Conservation (phyloP, 208 protist species). For the Vickermania spadyakhi region DNA sequence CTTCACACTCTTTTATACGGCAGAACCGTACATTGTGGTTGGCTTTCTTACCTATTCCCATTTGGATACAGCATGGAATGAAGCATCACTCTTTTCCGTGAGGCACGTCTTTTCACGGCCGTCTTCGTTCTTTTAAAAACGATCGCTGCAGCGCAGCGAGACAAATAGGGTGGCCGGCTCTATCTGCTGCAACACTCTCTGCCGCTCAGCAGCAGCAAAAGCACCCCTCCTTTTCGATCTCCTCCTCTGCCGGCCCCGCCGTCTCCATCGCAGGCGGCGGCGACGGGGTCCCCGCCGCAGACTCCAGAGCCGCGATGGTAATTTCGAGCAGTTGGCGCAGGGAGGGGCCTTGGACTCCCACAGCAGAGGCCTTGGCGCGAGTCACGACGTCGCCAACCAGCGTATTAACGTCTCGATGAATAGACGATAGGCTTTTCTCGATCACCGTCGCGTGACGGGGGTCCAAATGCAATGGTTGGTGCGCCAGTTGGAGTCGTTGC, state of each 20-base stretch:
- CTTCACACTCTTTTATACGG: too few relatives aligned
- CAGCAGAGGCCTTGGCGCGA: constrained; percentile 17
- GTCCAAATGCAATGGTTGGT: constrained; percentile 44
- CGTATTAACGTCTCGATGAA: constrained; percentile 61
- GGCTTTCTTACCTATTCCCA: too few relatives aligned
- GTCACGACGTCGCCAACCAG: constrained; percentile 47
- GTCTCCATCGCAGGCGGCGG: constrained; percentile 36
- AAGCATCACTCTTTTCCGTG: too few relatives aligned
- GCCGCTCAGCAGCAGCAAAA: neutral
- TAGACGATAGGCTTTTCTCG: constrained; percentile 30
- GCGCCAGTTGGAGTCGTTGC: constrained; percentile 30
- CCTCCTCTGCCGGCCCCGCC: constrained; percentile 24
- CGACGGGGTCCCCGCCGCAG: constrained; percentile 16
- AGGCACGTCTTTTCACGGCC: too few relatives aligned
- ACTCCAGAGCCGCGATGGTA: constrained; percentile 51
- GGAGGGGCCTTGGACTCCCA: constrained; percentile 19
- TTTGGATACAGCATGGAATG: too few relatives aligned
- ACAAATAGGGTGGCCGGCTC: too few relatives aligned
- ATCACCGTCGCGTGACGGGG: constrained; percentile 24
- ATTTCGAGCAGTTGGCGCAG: constrained; percentile 53
- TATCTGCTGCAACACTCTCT: too few relatives aligned
- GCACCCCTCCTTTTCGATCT: constrained; percentile 13
- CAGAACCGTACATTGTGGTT: too few relatives aligned
- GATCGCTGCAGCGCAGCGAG: too few relatives aligned
- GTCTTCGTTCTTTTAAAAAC: too few relatives aligned